Percentiles rank a stretch among this genome's conserved stretches.
These are phyloP conservation scores for Diplodia corticola DNA, from an alignment of 2,329 filamentous ascomycete genomes.

Conservation along the genomic window DNA sequence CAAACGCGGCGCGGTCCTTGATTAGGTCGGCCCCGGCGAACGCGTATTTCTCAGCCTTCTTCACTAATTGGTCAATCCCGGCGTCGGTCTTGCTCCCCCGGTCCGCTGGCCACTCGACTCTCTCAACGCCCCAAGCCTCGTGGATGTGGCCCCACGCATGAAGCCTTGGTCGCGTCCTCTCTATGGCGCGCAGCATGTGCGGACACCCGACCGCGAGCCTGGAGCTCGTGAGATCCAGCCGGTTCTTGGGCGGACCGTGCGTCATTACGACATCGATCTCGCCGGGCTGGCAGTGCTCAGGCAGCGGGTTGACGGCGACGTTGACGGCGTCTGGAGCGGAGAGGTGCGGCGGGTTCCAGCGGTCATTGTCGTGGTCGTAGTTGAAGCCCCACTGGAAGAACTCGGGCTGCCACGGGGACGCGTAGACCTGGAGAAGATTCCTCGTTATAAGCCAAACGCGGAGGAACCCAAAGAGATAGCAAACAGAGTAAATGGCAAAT, in stretches of 20 bases:
- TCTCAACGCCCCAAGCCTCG: constrained; percentile 47
- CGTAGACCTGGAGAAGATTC: constrained; percentile 46
- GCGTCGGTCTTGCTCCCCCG: neutral
- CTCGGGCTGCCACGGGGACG: constrained; percentile 57
- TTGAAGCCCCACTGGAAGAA: constrained; percentile 59
- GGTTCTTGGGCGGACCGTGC: constrained; percentile 57
- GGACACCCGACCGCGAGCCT: constrained; percentile 54
- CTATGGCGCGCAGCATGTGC: constrained; percentile 53
- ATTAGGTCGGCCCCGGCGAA: constrained; percentile 28
- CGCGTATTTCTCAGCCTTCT: constrained; percentile 15
- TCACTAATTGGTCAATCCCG: neutral
- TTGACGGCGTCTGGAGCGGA: constrained; percentile 28
- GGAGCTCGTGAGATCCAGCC: constrained; percentile 47
- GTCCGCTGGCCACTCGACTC: constrained; percentile 40
- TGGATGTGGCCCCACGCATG: constrained; percentile 67
- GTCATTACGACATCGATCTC: constrained; percentile 61
- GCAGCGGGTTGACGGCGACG: constrained; percentile 30
- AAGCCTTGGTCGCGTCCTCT: constrained; percentile 53
- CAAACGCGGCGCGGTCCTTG: constrained; percentile 31
- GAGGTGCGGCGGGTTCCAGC: constrained; percentile 49
- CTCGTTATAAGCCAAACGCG: too few species aligned
- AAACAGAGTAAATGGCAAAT: too few species aligned
- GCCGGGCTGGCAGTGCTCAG: constrained; percentile 39
- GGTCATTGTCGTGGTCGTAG: constrained; percentile 52
- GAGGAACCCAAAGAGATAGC: too few species aligned